These are phyloP conservation scores for Saturnispora zaruensis DNA, from an alignment of 805 yeast species.

Conservation along the genomic window DNA sequence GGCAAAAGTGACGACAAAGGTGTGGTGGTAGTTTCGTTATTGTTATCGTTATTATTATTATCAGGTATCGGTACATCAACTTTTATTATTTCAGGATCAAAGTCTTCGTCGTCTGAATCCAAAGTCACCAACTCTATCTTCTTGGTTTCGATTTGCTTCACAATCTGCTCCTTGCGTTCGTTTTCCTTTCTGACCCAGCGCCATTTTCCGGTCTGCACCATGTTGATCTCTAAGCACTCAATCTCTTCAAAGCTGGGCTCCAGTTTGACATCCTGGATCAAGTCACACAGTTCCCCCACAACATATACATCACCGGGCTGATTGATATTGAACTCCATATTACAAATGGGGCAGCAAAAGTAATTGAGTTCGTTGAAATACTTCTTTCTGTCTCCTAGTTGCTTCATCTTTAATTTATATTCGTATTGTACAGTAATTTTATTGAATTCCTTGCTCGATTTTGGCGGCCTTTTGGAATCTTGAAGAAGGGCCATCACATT, in stretches of 20 bases:
- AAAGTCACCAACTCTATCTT: constrained; percentile 13
- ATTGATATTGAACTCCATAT: constrained; percentile 27
- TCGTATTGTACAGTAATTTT: constrained; percentile 17
- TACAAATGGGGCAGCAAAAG: constrained; percentile 31
- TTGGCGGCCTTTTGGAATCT: constrained; percentile 21
- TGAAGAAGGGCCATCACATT: constrained; percentile 19
- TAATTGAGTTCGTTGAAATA: constrained; percentile 23
- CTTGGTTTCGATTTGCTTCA: constrained; percentile 4
- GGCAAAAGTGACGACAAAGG: neutral
- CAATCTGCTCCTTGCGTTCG: neutral
- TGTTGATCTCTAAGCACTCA: constrained; percentile 21
- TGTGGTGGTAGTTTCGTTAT: too few species aligned
- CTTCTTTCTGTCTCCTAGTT: constrained; percentile 15
- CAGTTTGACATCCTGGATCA: constrained; percentile 17
- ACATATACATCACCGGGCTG: constrained; percentile 27
- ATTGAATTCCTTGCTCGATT: constrained; percentile 19
- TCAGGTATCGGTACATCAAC: neutral
- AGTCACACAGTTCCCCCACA: constrained; percentile 25
- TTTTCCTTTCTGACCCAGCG: constrained; percentile 12
- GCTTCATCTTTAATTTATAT: constrained; percentile 17
- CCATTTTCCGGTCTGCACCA: constrained; percentile 23
- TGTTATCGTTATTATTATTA: neutral
- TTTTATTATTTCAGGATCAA: constrained; percentile 7
- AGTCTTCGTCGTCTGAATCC: constrained; percentile 15
- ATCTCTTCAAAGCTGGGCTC: constrained; percentile 12